Conservation (phyloP, 2,329 filamentous ascomycete species). For the Monosporascus sp. region DNA sequence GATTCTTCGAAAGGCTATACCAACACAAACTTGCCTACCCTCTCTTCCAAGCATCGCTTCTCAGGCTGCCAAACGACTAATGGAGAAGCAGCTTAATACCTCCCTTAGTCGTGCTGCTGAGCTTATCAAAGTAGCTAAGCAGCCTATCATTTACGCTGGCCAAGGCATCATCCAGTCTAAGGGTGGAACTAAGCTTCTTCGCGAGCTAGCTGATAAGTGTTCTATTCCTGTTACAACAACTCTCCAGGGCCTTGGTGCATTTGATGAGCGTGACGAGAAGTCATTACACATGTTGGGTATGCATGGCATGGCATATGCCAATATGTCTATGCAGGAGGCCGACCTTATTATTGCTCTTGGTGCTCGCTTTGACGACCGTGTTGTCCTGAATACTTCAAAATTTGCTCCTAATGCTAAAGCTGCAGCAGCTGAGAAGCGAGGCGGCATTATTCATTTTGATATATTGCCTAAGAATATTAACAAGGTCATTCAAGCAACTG, state of each 20-base stretch:
- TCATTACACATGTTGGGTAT: slow-evolving; percentile 97
- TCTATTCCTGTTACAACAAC: slow-evolving; percentile 94
- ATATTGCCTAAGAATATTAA: slow-evolving; percentile 99
- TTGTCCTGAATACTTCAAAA: slow-evolving; percentile 73
- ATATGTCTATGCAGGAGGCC: slow-evolving; percentile 97
- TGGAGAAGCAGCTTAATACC: slow-evolving; percentile 63
- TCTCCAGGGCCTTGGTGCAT: slow-evolving; percentile 86
- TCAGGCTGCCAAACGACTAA: slow-evolving; percentile 68
- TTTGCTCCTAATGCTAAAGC: slow-evolving; percentile 86
- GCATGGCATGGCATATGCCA: slow-evolving; percentile 95
- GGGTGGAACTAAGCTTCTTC: slow-evolving; percentile 73
- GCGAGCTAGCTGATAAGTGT: slow-evolving; percentile 82
- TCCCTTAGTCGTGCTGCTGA: slow-evolving; percentile 73
- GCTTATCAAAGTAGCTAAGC: slow-evolving; percentile 83
- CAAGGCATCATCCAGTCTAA: slow-evolving; percentile 79
- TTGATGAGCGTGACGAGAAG: slow-evolving; percentile 89
- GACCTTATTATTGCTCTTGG: slow-evolving; percentile 94
- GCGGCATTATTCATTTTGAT: slow-evolving; percentile 95
- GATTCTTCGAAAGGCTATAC: slow-evolving; percentile 77
- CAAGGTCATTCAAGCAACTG: slow-evolving; percentile 95
- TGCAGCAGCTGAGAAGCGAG: slow-evolving; percentile 77
- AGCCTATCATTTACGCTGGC: slow-evolving; percentile 91
- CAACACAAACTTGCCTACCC: slow-evolving; percentile 66
- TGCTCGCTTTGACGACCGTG: slow-evolving; percentile 92
- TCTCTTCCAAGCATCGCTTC: slow-evolving; percentile 81